These are phyloP conservation scores for Firmiana major DNA, from an alignment of 345 rosid species.

Conservation along the genomic window DNA sequence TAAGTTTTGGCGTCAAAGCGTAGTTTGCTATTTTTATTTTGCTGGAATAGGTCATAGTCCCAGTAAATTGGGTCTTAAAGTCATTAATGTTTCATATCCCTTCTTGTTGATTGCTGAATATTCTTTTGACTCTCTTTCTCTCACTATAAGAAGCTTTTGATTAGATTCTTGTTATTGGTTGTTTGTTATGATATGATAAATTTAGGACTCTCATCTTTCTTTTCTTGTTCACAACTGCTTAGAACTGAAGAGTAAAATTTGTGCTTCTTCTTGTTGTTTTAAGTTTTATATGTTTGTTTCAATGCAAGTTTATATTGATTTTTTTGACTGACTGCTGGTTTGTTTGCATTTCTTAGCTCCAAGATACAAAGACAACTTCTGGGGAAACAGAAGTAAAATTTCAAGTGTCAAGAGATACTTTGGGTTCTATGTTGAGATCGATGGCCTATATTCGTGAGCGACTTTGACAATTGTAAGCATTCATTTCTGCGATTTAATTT, in stretches of 20 bases:
- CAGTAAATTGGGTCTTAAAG: background rate
- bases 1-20: background rate
- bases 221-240: background rate
- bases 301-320: background rate
- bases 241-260: background rate
- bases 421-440: constrained; percentile 61
- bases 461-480: constrained; percentile 42
- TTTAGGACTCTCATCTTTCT: background rate
- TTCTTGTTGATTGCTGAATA: background rate
- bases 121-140: background rate
- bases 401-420: constrained; percentile 59
- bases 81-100: background rate
- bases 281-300: no score
- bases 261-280: background rate
- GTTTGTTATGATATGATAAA: no score
- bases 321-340: background rate
- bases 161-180: background rate
- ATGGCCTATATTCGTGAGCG: constrained; percentile 56
- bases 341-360: constrained; percentile 36
- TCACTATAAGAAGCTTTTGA: background rate
- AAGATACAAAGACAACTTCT: constrained; percentile 45
- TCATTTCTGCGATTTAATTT: background rate
- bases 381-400: constrained; percentile 64
- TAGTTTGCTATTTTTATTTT: no score
- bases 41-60: background rate